These are phyloP conservation scores for Fragaria ananassa DNA, from an alignment of 306 rosid genomes.

Conservation along the genomic window DNA sequence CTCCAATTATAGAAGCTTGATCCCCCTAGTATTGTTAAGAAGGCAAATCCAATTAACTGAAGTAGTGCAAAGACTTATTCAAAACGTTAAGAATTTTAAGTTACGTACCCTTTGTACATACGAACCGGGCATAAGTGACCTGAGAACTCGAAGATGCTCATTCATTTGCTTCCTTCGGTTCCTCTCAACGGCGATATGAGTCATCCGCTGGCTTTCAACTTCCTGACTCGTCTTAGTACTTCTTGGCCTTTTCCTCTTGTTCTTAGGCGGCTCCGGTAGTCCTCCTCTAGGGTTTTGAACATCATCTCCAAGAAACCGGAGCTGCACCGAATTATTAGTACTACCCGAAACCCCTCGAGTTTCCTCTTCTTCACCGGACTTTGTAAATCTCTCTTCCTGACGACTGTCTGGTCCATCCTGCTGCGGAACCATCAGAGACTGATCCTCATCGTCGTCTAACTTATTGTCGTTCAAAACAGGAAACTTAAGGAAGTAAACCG, in stretches of 20 bases:
- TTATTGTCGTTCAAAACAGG: slow-evolving; percentile 65
- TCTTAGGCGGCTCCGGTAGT: slow-evolving; percentile 34
- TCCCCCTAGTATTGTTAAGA: slow-evolving; percentile 54
- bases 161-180: slow-evolving; percentile 94
- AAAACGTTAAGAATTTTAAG: neutral
- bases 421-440: slow-evolving; percentile 31
- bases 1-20: slow-evolving; percentile 98
- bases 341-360: slow-evolving; percentile 33
- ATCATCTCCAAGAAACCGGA: slow-evolving; percentile 41
- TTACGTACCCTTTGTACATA: slow-evolving; percentile 79
- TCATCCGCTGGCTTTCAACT: slow-evolving; percentile 94
- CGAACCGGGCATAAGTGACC: slow-evolving; percentile 97
- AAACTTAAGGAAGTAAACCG: slow-evolving; percentile 82
- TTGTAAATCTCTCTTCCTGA: slow-evolving; percentile 37
- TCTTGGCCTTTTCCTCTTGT: slow-evolving; percentile 75
- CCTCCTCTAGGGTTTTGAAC: slow-evolving; percentile 17
- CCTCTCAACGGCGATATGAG: slow-evolving; percentile 89
- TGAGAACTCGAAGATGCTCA: slow-evolving; percentile 88
- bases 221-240: slow-evolving; percentile 71
- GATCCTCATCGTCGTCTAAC: slow-evolving; percentile 30
- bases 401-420: neutral
- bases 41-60: neutral
- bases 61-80: neutral
- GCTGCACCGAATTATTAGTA: slow-evolving; percentile 40
- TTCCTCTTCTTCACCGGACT: slow-evolving; percentile 31